Conservation (phyloP, 2,329 filamentous ascomycete species). For the Gaeumannomyces sp. region DNA sequence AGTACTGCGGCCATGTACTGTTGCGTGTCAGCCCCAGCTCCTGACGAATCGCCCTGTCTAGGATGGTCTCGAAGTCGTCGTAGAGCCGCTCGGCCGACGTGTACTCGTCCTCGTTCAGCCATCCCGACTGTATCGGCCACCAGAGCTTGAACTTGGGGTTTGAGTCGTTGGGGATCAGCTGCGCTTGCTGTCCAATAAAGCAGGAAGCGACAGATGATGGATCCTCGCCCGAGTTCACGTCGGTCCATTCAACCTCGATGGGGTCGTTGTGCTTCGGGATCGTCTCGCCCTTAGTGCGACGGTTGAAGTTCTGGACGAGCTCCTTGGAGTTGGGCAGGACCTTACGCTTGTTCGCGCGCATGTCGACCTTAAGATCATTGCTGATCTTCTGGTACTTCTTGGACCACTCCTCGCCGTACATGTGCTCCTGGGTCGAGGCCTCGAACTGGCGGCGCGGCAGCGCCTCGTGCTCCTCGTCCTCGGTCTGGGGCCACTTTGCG, state of each 20-base stretch:
- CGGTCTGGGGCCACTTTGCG: slow-evolving; percentile 67
- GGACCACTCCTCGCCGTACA: slow-evolving; percentile 77
- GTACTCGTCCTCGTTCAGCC: slow-evolving; percentile 89
- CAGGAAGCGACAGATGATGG: slow-evolving; percentile 55
- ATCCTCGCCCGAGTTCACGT: slow-evolving; percentile 61
- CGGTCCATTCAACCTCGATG: slow-evolving; percentile 91
- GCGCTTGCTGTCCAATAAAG: slow-evolving; percentile 74
- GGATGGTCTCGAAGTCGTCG: slow-evolving; percentile 78
- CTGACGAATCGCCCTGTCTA: slow-evolving; percentile 80
- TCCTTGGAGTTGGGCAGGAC: slow-evolving; percentile 97
- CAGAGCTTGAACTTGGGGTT: slow-evolving; percentile 83
- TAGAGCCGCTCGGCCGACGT: slow-evolving; percentile 70
- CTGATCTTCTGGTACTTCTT: slow-evolving; percentile 76
- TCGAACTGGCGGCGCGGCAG: slow-evolving; percentile 67
- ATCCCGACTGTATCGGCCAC: slow-evolving; percentile 84
- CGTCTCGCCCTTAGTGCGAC: slow-evolving; percentile 72
- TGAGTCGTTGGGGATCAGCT: slow-evolving; percentile 84
- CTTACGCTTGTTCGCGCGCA: slow-evolving; percentile 90
- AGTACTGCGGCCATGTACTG: slow-evolving; percentile 83
- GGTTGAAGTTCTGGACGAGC: slow-evolving; percentile 89
- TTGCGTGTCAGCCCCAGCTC: slow-evolving; percentile 74
- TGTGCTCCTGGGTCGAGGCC: slow-evolving; percentile 61
- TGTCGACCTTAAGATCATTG: slow-evolving; percentile 78
- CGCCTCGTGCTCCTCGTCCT: slow-evolving; percentile 75
- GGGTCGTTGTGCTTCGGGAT: slow-evolving; percentile 95